A percentile compares a stretch with the other conserved stretches of the same genome.
Conservation (phyloP, 305 asterid species). For the Fraxinus sp. region DNA sequence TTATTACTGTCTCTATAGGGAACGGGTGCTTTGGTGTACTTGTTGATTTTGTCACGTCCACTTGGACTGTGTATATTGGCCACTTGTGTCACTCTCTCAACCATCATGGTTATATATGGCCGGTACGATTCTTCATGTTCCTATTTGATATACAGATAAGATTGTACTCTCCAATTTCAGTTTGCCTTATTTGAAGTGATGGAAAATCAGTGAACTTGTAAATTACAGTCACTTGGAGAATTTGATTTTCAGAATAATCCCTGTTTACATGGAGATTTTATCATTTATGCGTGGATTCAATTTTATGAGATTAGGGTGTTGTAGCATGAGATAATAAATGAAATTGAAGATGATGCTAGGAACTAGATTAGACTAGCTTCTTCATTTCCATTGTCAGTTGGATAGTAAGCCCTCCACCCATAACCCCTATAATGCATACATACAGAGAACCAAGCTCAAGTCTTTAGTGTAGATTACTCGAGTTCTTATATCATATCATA, state of each 20-base stretch:
- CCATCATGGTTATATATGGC: constrained; percentile 85
- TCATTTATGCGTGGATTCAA: constrained; percentile 7
- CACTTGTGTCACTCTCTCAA: constrained; percentile 68
- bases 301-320: constrained; percentile 11
- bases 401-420: background rate
- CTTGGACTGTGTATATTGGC: constrained; percentile 80
- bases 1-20: constrained; percentile 59
- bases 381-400: background rate
- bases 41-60: constrained; percentile 82
- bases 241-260: background rate
- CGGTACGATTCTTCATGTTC: constrained; percentile 54
- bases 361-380: background rate
- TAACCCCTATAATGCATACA: background rate
- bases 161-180: constrained; percentile 6
- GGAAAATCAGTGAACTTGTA: background rate
- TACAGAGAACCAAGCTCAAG: background rate
- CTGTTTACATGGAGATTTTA: background rate
- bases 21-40: constrained; percentile 78
- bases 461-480: background rate
- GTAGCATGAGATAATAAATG: constrained; percentile 11
- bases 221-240: background rate
- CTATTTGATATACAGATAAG: constrained; percentile 10
- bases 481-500: background rate
- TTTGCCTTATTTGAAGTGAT: constrained; percentile 13
- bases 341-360: background rate